Evolutionary conservation across 2,329 filamentous ascomycete species (phyloP).

Genomic region (Reticulascus tulasneorum): DNA sequence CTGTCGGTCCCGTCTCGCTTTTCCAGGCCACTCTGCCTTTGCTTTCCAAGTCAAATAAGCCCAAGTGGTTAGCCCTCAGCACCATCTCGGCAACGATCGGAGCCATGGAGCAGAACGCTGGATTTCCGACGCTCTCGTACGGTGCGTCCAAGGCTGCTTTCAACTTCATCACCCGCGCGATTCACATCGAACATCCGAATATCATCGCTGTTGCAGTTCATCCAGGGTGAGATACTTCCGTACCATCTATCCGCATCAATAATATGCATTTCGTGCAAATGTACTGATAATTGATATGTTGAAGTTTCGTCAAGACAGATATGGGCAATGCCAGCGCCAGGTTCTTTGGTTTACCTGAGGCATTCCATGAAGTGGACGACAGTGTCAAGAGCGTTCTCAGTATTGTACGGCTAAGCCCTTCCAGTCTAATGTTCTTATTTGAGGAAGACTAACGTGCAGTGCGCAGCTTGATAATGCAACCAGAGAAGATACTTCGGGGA

Average conservation of each 20-base stretch:
- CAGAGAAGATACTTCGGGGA: slow-evolving; percentile 20
- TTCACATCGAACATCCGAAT: slow-evolving; percentile 1
- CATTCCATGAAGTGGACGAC: slow-evolving; percentile 29
- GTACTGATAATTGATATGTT: neutral
- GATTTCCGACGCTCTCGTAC: too few species aligned
- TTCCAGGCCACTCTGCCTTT: slow-evolving; percentile 27
- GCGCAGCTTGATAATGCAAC: slow-evolving; percentile 30
- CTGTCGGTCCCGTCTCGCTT: slow-evolving; percentile 21
- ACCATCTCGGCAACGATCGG: too few species aligned
- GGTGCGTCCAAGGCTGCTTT: slow-evolving; percentile 25
- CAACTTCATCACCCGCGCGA: slow-evolving; percentile 22
- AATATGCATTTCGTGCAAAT: neutral
- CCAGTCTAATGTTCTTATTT: too few species aligned
- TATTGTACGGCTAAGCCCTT: neutral
- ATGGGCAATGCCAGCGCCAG: slow-evolving; percentile 34
- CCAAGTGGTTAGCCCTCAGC: slow-evolving; percentile 27
- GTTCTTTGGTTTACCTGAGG: slow-evolving; percentile 23
- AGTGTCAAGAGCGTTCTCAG: slow-evolving; percentile 27
- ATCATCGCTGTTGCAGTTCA: slow-evolving; percentile 12
- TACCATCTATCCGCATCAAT: too few species aligned
- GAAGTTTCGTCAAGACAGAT: slow-evolving; percentile 34
- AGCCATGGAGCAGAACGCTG: too few species aligned
- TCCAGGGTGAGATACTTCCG: slow-evolving; percentile 16
- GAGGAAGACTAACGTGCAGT: neutral
- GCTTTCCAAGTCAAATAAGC: slow-evolving; percentile 23